A percentile compares a stretch with the other conserved stretches of the same genome.
Evolutionary conservation across 306 rosid genomes (phyloP).

Genomic region (Dicorynia guianensis): DNA sequence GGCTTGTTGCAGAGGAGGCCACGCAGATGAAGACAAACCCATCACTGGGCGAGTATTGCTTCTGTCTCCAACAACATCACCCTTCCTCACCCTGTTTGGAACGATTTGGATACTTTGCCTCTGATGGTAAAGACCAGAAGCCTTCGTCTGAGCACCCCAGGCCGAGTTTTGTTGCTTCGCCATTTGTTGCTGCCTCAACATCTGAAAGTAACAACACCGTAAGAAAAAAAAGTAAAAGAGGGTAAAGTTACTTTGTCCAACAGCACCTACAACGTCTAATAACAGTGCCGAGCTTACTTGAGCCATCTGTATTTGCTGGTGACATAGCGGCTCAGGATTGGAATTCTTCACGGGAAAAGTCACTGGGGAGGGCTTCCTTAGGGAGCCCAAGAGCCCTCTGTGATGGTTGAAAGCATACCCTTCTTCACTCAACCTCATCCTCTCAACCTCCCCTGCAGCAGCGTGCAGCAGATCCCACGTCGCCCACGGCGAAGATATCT

Average conservation of each 20-base stretch:
- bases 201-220: slow-evolving; percentile 50
- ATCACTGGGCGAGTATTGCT: slow-evolving; percentile 36
- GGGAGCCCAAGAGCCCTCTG: slow-evolving; percentile 38
- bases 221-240: neutral
- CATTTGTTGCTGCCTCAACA: slow-evolving; percentile 61
- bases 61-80: slow-evolving; percentile 29
- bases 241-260: neutral
- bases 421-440: slow-evolving; percentile 58
- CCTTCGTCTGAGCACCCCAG: slow-evolving; percentile 43
- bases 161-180: slow-evolving; percentile 52
- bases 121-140: slow-evolving; percentile 31
- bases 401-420: slow-evolving; percentile 20
- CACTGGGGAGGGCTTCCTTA: slow-evolving; percentile 46
- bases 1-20: slow-evolving; percentile 68
- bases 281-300: slow-evolving; percentile 47
- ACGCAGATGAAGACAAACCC: slow-evolving; percentile 62
- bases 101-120: slow-evolving; percentile 39
- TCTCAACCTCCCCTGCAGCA: slow-evolving; percentile 73
- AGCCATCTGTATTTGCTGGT: slow-evolving; percentile 55
- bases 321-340: slow-evolving; percentile 51
- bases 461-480: slow-evolving; percentile 78
- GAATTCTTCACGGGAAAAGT: slow-evolving; percentile 33
- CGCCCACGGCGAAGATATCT: slow-evolving; percentile 39
- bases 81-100: slow-evolving; percentile 47
- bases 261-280: too few species aligned